Evolutionary conservation across 176 grass and related monocot genomes (phyloP).

Genomic region (Carex pumila): DNA sequence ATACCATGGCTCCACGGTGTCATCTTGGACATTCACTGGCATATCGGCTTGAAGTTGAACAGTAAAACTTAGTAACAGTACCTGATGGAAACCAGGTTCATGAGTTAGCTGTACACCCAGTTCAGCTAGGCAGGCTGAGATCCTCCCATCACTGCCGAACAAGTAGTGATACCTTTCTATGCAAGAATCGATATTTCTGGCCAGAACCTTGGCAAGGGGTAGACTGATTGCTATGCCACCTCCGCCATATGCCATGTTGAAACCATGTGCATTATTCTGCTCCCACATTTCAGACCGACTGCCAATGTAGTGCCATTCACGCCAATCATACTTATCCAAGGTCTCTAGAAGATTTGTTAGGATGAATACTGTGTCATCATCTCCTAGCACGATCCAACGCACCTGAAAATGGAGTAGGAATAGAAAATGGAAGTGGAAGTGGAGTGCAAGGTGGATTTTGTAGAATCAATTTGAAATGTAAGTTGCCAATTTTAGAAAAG

Average conservation of each 20-base stretch:
- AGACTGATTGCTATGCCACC: slow-evolving; percentile 76
- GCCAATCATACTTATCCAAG: slow-evolving; percentile 64
- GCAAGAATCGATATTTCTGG: slow-evolving; percentile 55
- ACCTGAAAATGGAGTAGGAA: background rate
- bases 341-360: slow-evolving; percentile 59
- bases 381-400: slow-evolving; percentile 73
- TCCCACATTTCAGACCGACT: slow-evolving; percentile 55
- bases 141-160: slow-evolving; percentile 74
- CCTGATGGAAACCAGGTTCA: slow-evolving; percentile 94
- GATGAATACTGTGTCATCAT: slow-evolving; percentile 89
- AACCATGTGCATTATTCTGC: slow-evolving; percentile 73
- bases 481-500: background rate
- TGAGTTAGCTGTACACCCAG: slow-evolving; percentile 85
- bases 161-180: slow-evolving; percentile 84
- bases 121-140: slow-evolving; percentile 73
- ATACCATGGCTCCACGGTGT: background rate
- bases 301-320: slow-evolving; percentile 73
- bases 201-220: slow-evolving; percentile 63
- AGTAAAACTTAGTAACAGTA: background rate
- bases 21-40: background rate
- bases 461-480: background rate
- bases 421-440: background rate
- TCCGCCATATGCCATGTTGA: slow-evolving; percentile 76
- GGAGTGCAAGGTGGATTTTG: background rate
- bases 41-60: background rate